Evolutionary conservation across 805 yeast species (phyloP).

Genomic region (Yamadazyma endophytica): DNA sequence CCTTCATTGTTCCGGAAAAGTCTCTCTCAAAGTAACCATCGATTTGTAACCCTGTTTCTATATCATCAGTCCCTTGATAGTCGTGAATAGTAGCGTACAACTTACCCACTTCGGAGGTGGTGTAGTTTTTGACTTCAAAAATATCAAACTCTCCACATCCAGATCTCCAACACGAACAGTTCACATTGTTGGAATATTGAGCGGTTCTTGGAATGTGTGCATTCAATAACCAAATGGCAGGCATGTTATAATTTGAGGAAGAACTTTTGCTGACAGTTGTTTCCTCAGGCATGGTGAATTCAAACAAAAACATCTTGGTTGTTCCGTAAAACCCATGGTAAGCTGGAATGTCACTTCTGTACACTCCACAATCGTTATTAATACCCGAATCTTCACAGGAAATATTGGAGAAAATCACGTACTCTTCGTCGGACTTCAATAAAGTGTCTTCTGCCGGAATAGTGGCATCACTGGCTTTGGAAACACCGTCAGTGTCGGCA

Average conservation of each 20-base stretch:
- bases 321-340: constrained; percentile 66
- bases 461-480: constrained; percentile 43
- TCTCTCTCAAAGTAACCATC: constrained; percentile 57
- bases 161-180: constrained; percentile 72
- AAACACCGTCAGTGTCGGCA: constrained; percentile 54
- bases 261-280: constrained; percentile 16
- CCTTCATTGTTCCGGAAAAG: constrained; percentile 48
- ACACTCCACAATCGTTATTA: constrained; percentile 66
- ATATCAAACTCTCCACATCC: constrained; percentile 81
- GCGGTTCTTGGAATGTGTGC: constrained; percentile 73
- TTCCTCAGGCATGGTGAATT: constrained; percentile 65
- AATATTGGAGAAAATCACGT: constrained; percentile 53
- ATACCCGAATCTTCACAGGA: constrained; percentile 55
- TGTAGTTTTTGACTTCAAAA: constrained; percentile 63
- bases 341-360: constrained; percentile 71
- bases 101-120: constrained; percentile 22
- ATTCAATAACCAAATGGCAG: constrained; percentile 74
- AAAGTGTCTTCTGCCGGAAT: constrained; percentile 45
- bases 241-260: constrained; percentile 49
- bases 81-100: constrained; percentile 70
- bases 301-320: constrained; percentile 68
- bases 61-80: constrained; percentile 65
- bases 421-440: constrained; percentile 57
- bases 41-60: constrained; percentile 56
- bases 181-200: constrained; percentile 57